Evolutionary conservation across 2,329 filamentous ascomycete species (phyloP).

Genomic region (Capronia epimyces): DNA sequence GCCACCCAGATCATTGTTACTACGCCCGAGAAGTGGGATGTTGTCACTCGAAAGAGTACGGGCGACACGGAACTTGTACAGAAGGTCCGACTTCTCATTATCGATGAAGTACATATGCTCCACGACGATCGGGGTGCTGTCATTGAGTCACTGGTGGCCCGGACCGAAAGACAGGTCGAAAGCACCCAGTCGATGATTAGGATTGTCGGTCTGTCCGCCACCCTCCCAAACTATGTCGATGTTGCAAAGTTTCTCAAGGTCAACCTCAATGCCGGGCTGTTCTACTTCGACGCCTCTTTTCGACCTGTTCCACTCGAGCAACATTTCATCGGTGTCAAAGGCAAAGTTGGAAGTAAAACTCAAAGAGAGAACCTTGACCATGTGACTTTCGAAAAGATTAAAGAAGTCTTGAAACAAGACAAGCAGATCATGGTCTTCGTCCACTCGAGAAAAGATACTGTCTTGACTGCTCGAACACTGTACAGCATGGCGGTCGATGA

Average conservation of each 20-base stretch:
- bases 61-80: conserved; percentile 97
- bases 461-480: conserved; percentile 78
- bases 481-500: conserved; percentile 82
- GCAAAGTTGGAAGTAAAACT: conserved; percentile 73
- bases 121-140: conserved; percentile 96
- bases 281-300: conserved; percentile 96
- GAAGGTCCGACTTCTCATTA: conserved; percentile 91
- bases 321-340: conserved; percentile 93
- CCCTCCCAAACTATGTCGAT: conserved; percentile 91
- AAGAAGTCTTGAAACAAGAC: conserved; percentile 82
- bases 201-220: conserved; percentile 91
- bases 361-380: conserved; percentile 85
- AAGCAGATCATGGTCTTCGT: conserved; percentile 99
- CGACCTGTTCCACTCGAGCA: conserved; percentile 93
- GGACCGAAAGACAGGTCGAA: conserved; percentile 93
- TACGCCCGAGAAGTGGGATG: conserved; percentile 98
- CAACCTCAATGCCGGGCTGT: conserved; percentile 84
- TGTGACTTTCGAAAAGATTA: conserved; percentile 88
- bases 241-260: conserved; percentile 96
- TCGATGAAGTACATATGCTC: conserved; percentile 99
- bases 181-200: conserved; percentile 96
- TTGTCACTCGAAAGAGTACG: conserved; percentile 92
- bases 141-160: conserved; percentile 87
- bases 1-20: conserved; percentile 98
- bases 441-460: conserved; percentile 90